Evolutionary conservation across 2,329 filamentous ascomycete genomes (phyloP).

Genomic region (Dactylellina sp.): DNA sequence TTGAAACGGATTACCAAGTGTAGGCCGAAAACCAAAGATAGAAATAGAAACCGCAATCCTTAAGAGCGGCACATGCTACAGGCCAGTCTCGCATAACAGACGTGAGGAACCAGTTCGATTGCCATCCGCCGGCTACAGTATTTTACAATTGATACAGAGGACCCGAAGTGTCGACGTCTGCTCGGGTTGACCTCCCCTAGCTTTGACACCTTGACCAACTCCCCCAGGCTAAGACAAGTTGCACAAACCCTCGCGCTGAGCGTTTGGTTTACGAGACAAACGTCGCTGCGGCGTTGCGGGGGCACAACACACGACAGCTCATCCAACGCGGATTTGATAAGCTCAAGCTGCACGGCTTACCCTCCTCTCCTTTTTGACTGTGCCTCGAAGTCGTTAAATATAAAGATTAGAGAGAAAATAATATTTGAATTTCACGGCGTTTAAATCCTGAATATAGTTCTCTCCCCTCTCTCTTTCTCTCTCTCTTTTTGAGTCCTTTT

Average conservation of each 20-base stretch:
- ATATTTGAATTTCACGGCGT: no score
- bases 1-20: not conserved
- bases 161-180: conserved; percentile 3
- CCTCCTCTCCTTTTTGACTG: not conserved
- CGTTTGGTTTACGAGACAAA: no score
- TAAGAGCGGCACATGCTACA: not conserved
- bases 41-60: no score
- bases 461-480: not conserved
- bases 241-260: no score
- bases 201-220: conserved; percentile 3
- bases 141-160: conserved; percentile 12
- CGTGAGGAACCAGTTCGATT: not conserved
- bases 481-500: not conserved
- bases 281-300: no score
- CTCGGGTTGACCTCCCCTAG: conserved; percentile 23
- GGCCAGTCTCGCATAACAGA: not conserved
- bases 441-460: not conserved
- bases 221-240: not conserved
- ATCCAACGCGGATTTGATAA: no score
- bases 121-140: conserved; percentile 11
- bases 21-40: no score
- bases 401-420: not conserved
- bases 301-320: no score
- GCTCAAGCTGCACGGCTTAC: conserved; percentile 17
- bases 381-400: not conserved